These are phyloP conservation scores for Paecilomyces variotii DNA, from an alignment of 2,329 filamentous ascomycete genomes.

Conservation along the genomic window DNA sequence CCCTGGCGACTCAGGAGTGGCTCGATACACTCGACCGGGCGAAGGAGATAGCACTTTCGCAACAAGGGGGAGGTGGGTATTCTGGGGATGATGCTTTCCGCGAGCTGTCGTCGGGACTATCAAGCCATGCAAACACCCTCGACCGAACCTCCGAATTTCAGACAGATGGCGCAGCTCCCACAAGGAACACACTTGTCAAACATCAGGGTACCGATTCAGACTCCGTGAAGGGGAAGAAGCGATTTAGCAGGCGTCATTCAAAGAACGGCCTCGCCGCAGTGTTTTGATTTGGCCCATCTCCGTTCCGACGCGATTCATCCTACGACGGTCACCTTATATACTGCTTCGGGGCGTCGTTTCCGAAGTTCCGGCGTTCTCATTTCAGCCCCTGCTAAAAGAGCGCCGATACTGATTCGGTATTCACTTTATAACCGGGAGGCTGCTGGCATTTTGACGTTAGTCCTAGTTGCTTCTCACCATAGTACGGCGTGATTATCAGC, in stretches of 20 bases:
- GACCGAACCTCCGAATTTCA: slow-evolving; percentile 34
- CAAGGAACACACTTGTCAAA: slow-evolving; percentile 40
- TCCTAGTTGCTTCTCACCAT: not conserved
- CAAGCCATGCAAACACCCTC: slow-evolving; percentile 50
- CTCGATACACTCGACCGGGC: slow-evolving; percentile 80
- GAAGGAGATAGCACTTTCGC: slow-evolving; percentile 71
- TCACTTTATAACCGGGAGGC: not conserved
- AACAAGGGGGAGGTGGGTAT: slow-evolving; percentile 60
- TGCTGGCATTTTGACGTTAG: not conserved
- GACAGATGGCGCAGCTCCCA: slow-evolving; percentile 28
- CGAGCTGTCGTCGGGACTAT: slow-evolving; percentile 62
- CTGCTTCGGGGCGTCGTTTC: not conserved
- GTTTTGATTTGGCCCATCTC: slow-evolving; percentile 47
- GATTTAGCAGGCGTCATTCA: slow-evolving; percentile 86
- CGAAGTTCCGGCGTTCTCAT: not conserved
- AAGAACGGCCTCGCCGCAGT: slow-evolving; percentile 89
- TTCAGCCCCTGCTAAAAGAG: not conserved
- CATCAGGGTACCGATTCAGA: slow-evolving; percentile 41
- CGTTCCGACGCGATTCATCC: not conserved
- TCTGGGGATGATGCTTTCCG: slow-evolving; percentile 59
- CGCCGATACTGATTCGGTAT: not conserved
- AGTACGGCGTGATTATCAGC: not conserved
- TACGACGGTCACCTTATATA: not conserved
- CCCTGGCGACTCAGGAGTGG: slow-evolving; percentile 79
- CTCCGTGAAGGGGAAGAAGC: slow-evolving; percentile 51